A percentile compares a stretch with the other conserved stretches of the same genome.
These are phyloP conservation scores for Anisogramma anomala DNA, from an alignment of 2,329 filamentous ascomycete genomes.

Conservation along the genomic window DNA sequence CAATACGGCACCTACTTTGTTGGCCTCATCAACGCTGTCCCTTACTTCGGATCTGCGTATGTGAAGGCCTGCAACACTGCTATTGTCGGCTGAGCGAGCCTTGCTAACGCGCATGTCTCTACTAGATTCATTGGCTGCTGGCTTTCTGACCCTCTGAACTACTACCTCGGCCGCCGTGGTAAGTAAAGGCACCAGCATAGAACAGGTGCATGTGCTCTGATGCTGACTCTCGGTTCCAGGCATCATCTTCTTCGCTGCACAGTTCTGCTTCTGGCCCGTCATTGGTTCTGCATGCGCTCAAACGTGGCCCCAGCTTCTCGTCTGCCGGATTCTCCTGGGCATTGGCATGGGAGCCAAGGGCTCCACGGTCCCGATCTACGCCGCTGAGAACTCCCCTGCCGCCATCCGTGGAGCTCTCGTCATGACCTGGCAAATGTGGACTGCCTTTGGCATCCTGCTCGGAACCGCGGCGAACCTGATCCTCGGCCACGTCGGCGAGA, in stretches of 20 bases:
- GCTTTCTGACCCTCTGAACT: slow-evolving; percentile 40
- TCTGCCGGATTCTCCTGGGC: slow-evolving; percentile 43
- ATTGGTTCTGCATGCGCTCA: slow-evolving; percentile 59
- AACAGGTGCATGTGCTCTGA: too few relatives aligned
- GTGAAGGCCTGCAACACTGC: background rate
- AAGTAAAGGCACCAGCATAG: background rate
- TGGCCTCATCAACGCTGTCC: slow-evolving; percentile 47
- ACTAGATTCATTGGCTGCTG: slow-evolving; percentile 43
- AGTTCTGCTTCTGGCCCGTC: slow-evolving; percentile 58
- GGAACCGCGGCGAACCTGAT: slow-evolving; percentile 48
- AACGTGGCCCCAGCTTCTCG: slow-evolving; percentile 59
- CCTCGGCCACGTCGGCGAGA: slow-evolving; percentile 45
- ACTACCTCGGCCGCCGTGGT: slow-evolving; percentile 6
- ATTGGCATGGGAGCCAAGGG: slow-evolving; percentile 6
- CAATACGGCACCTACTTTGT: slow-evolving; percentile 27
- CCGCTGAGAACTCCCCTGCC: slow-evolving; percentile 5
- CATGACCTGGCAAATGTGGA: slow-evolving; percentile 22
- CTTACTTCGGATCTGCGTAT: slow-evolving; percentile 12
- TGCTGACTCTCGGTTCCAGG: slow-evolving; percentile 21
- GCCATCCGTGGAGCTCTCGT: slow-evolving; percentile 6
- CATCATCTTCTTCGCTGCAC: slow-evolving; percentile 63
- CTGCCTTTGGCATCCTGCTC: slow-evolving; percentile 21
- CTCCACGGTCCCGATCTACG: slow-evolving; percentile 3
- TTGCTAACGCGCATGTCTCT: too few relatives aligned
- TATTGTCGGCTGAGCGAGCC: slow-evolving; percentile 38